Evolutionary conservation across 1,139 yeast genomes (phyloP).

Genomic region (Zygosaccharomyces pseudobailii): DNA sequence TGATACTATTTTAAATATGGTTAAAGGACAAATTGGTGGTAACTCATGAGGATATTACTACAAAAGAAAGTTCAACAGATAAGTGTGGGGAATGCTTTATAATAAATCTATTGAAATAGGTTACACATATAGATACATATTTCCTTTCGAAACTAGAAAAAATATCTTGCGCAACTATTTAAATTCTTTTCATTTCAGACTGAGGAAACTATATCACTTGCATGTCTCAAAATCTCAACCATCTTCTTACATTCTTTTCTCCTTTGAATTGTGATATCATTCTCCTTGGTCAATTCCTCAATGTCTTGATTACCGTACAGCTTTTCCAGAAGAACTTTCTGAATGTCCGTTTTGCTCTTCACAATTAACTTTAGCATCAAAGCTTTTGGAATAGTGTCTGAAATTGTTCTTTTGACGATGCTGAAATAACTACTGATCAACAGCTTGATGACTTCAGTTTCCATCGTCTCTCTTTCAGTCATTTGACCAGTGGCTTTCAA

Average conservation of each 20-base stretch:
- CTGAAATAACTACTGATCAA: constrained; percentile 84
- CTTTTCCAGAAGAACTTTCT: constrained; percentile 82
- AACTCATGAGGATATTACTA: no score
- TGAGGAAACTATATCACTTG: constrained; percentile 86
- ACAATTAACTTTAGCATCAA: constrained; percentile 87
- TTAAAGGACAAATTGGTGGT: no score
- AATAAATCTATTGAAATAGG: no score
- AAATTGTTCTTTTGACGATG: constrained; percentile 89
- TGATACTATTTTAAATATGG: no score
- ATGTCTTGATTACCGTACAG: constrained; percentile 74
- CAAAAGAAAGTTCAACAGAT: no score
- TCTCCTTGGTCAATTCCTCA: constrained; percentile 79
- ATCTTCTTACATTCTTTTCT: constrained; percentile 91
- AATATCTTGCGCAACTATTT: neutral
- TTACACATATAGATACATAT: no score
- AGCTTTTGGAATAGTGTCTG: constrained; percentile 93
- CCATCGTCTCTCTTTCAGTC: constrained; percentile 94
- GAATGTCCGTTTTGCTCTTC: constrained; percentile 80
- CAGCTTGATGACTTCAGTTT: constrained; percentile 92
- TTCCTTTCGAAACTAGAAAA: no score
- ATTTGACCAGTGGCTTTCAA: constrained; percentile 91
- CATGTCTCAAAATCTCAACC: constrained; percentile 87
- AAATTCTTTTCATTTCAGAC: constrained; percentile 45
- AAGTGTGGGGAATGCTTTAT: no score
- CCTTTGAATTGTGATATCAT: constrained; percentile 88